Base-by-base conservation (phyloP, 2,329 filamentous ascomycete species). In the Tolypocladium amazonense region DNA sequence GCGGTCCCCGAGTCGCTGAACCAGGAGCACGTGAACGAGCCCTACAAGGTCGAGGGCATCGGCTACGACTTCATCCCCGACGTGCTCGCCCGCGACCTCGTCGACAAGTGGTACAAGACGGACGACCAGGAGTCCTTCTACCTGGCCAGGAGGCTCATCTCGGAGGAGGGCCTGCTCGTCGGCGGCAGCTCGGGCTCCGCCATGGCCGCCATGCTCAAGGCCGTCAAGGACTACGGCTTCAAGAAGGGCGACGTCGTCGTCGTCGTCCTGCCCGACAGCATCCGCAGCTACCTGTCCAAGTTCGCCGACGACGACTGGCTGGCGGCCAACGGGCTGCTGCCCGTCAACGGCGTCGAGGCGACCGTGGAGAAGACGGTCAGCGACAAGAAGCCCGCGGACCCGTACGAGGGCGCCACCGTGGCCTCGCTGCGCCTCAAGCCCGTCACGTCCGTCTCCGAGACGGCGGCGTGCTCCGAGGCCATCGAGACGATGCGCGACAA, bases 231-330 rank as follows among this genome's bases (percentile, higher is more conserved):
- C 56, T 78, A 89, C 58, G 79, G 82, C n/a, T 82, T 96, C 64
- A 83, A 84, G 63, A 89, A 92, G 72, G 89, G 89, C 60, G 92
- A 99, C 70, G 85, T 92, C 1, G 85, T 97, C 0, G 94, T 99
- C 35, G 92, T 97, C 35, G 79, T 99, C 58, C 80, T 97, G 23
- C 95, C 94, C 1, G 94, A 99, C 74, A 96, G 92, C 77, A 97
- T 99, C 71, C 85, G 94, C 70, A 97, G 91, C 76, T 99, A 99
- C 74, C 85, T 99, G 33, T 93, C 89, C 78, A 99, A 99, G 83
- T 99, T 99, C 72, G 92, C 92, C 65, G 94, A 99, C 72, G 95
- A 99, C 71, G 94, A 97, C 79, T 99, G 94, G 95, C 87, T 99
- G 59, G 92, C 92, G 15, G 94, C 94, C 64, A 99, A 99, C 76